These are phyloP conservation scores for Neopestalotiopsis rosae DNA, from an alignment of 2,329 filamentous ascomycete species.

Conservation along the genomic window DNA sequence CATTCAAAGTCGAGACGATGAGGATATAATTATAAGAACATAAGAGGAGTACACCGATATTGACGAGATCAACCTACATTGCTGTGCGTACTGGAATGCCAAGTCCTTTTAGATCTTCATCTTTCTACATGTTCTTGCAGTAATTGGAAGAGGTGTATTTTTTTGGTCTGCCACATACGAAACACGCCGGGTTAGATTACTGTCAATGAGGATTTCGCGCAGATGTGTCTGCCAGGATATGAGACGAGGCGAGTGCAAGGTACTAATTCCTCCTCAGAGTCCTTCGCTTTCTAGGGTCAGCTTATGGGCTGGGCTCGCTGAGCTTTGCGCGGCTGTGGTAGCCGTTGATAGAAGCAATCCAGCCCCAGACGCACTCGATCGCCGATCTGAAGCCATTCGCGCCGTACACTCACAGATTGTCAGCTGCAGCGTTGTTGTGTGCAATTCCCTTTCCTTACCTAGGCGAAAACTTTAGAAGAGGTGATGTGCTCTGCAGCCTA, in stretches of 20 bases:
- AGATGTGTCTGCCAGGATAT: background rate
- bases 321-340: background rate
- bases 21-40: too few relatives aligned
- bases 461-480: background rate
- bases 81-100: background rate
- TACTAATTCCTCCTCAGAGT: background rate
- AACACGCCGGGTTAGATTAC: background rate
- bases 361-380: background rate
- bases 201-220: background rate
- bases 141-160: background rate
- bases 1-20: too few relatives aligned
- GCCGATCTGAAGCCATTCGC: background rate
- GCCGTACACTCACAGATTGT: background rate
- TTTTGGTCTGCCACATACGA: background rate
- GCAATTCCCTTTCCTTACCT: background rate
- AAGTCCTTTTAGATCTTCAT: background rate
- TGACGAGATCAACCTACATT: background rate
- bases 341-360: background rate
- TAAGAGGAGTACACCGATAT: too few relatives aligned
- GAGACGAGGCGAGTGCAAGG: background rate
- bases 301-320: background rate
- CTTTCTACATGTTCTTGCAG: background rate
- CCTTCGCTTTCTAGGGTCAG: background rate
- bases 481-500: background rate
- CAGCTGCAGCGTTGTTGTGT: background rate